Evolutionary conservation across 2,329 filamentous ascomycete species (phyloP).

Genomic region (Claviceps maximensis): DNA sequence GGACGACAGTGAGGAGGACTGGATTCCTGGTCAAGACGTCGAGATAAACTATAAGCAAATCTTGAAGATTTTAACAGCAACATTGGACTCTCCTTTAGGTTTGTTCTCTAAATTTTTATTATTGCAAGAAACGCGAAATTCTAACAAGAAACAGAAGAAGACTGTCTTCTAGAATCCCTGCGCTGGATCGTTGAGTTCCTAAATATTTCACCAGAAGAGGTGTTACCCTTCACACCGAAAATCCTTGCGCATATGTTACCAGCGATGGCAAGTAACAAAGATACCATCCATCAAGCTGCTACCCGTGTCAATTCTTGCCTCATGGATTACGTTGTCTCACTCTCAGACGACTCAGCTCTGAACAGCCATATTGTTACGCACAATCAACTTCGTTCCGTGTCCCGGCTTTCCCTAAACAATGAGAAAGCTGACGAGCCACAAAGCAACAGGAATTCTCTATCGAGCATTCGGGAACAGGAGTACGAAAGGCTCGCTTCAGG

Average conservation of each 20-base stretch:
- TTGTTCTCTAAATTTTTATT: slow-evolving; percentile 12
- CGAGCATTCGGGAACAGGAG: slow-evolving; percentile 41
- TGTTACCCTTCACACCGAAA: slow-evolving; percentile 85
- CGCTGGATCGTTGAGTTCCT: slow-evolving; percentile 95
- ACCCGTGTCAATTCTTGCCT: slow-evolving; percentile 80
- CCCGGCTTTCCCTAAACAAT: slow-evolving; percentile 29
- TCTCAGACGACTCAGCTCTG: slow-evolving; percentile 54
- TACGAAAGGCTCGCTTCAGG: slow-evolving; percentile 37
- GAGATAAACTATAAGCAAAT: slow-evolving; percentile 89
- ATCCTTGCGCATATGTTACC: slow-evolving; percentile 85
- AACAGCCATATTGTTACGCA: slow-evolving; percentile 12
- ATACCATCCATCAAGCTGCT: slow-evolving; percentile 78
- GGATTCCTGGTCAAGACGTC: slow-evolving; percentile 94
- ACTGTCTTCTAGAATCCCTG: slow-evolving; percentile 79
- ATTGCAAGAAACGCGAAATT: background rate
- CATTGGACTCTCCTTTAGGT: slow-evolving; percentile 73
- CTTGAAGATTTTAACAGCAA: slow-evolving; percentile 79
- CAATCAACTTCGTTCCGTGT: slow-evolving; percentile 18
- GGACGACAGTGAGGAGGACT: slow-evolving; percentile 69
- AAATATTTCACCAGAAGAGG: slow-evolving; percentile 93
- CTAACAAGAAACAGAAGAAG: slow-evolving; percentile 50
- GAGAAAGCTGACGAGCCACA: slow-evolving; percentile 33
- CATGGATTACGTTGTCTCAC: slow-evolving; percentile 86
- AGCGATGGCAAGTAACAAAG: slow-evolving; percentile 82
- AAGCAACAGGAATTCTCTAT: slow-evolving; percentile 38